These are phyloP conservation scores for Penicillium sp. DNA, from an alignment of 2,329 filamentous ascomycete genomes.

Conservation along the genomic window DNA sequence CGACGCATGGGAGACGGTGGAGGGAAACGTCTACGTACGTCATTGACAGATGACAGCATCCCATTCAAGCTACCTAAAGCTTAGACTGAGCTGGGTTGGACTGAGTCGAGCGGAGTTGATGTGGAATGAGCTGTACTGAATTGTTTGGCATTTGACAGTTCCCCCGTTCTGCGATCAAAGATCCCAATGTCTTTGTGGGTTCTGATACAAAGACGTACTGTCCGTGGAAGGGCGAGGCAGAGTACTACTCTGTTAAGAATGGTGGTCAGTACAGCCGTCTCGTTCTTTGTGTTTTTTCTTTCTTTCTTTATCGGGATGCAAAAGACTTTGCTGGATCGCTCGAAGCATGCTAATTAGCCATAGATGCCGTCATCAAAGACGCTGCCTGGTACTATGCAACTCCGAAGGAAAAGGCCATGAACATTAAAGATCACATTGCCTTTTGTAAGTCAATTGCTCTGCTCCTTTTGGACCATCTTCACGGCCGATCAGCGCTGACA, in stretches of 20 bases:
- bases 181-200: slow-evolving; percentile 39
- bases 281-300: background rate
- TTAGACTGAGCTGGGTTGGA: background rate
- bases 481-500: too few relatives aligned
- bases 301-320: too few relatives aligned
- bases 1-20: slow-evolving; percentile 49
- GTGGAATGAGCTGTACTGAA: too few relatives aligned
- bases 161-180: slow-evolving; percentile 43
- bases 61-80: background rate
- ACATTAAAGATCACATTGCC: slow-evolving; percentile 52
- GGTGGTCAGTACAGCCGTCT: slow-evolving; percentile 32
- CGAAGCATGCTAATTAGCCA: too few relatives aligned
- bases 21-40: slow-evolving; percentile 52
- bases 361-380: slow-evolving; percentile 46
- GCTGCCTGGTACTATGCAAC: slow-evolving; percentile 56
- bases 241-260: slow-evolving; percentile 51
- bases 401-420: slow-evolving; percentile 44
- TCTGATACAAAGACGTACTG: slow-evolving; percentile 48
- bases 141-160: slow-evolving; percentile 26
- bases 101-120: too few relatives aligned
- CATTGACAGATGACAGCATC: background rate
- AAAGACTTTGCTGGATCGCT: too few relatives aligned
- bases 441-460: slow-evolving; percentile 46
- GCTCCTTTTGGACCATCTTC: background rate
- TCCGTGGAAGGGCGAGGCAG: slow-evolving; percentile 54